Base-by-base conservation (phyloP, 345 rosid genomes). In the Garcia nutans region DNA sequence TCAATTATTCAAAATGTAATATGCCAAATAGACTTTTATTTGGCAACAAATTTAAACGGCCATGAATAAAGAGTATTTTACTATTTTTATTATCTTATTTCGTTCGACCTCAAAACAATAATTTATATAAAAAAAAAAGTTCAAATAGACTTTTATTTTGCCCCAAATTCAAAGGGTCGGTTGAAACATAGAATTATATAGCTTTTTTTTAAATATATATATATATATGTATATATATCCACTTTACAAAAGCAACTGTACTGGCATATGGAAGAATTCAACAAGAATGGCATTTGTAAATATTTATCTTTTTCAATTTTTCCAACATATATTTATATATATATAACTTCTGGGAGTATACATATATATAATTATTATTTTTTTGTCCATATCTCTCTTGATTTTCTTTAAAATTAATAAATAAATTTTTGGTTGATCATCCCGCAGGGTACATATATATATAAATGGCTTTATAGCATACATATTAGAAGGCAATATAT, bases 181-280 rank as follows among this genome's bases (percentile, higher is more conserved):
- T 57, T 17, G 77, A 74, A 49, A 22, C 76, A 63, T n/a, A 13
- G 5, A 44, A 16, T 20, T 65, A 33, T 33, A 37, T 37, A 28
- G 65, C 60, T 23, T 63, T 42, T 61, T 22, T 16, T 28, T 1
- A 28, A 1, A 28, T 28, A 28, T 28, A 28, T 1, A 28, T 28
- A 28, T 28, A 28, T 28, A 28, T 28, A 28, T 28, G 31, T 28
- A 28, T 28, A n/a, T 50, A 17, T 74, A 44, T 47, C 8, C 63
- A 68, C 60, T 66, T 79, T 70, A 57, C 1, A 41, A 84, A 74
- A 74, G 74, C 69, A 74, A 26, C 76, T 79, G 82, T 73, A 65
- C 42, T 23, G 13, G 61, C 31, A n/a, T 15, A 31, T 20, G 41
- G 37, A 60, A 61, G 10, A 65, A 65, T 72, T 73, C 73, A 58